Evolutionary conservation across 441 rosid species (phyloP), one percentile per base, ranked within the genome.

Genomic region (Populus hybrid): DNA sequence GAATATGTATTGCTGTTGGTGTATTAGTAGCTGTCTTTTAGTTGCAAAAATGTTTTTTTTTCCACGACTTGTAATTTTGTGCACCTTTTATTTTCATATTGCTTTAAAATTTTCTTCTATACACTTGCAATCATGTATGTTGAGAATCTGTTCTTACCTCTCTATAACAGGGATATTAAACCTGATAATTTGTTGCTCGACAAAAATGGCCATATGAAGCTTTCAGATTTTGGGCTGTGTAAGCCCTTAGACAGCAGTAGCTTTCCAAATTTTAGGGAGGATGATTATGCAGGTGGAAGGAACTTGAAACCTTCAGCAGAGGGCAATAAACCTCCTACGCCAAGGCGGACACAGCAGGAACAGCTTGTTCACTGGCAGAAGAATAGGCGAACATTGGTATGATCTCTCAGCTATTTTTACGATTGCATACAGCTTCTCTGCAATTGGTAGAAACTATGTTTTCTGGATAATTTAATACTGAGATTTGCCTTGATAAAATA

Each of bases 141-240:
- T 18, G 0, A 53, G 61, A 53, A 53, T 53, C 61, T 53, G 5
- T 53, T 53, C 61, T 16, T 53, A 16, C 61, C 61, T 53, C 59
- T 50, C 61, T 16, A 53, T 53, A 1, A 79, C 81, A 92, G 97
- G 81, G 97, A 92, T 85, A 92, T 92, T 76, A 92, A 92, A 84
- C 97, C 97, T 63, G 97, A 92, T 83, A 92, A 92, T 81, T 88
- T 92, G 87, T 86, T 92, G 70, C 94, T 92, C 73, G 95, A 92
- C 83, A 84, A 82, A 86, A 72, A 83, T 83, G 97, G 97, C 10
- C 97, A 92, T 77, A 82, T 92, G 82, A 90, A 89, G 80, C 83
- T 92, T 38, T 92, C 97, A 35, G 97, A 92, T 86, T 92, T 92
- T 85, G 97, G 97, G 78, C 86, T 92, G 46, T 92, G 95, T 81